phyloP scores from a whole-genome alignment of 139 green algal genomes.

The Zygnema cylindricum region DNA sequence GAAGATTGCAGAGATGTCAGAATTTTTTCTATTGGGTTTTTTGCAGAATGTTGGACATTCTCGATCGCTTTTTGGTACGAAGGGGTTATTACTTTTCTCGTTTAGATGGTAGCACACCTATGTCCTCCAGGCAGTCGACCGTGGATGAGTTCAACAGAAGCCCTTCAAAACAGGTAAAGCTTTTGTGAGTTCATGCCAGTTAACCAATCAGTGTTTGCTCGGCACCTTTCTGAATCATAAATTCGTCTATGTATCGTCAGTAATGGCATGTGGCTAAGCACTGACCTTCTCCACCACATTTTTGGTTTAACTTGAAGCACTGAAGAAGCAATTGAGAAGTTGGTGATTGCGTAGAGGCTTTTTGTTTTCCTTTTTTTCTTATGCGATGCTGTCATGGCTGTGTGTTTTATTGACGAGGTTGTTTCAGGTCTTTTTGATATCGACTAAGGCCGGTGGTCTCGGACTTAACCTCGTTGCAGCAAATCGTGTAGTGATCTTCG shows the following conservation, averaged over 20 bases:
- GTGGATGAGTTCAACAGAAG: conserved; percentile 75
- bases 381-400: not conserved
- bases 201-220: not conserved
- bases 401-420: too few relatives aligned
- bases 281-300: not conserved
- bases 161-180: conserved; percentile 22
- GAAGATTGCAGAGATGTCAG: conserved; percentile 57
- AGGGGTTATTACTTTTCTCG: conserved; percentile 78
- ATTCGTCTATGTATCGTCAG: not conserved
- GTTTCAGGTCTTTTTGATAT: conserved; percentile 97
- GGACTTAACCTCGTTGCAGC: conserved; percentile 93
- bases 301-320: too few relatives aligned
- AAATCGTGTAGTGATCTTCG: conserved; percentile 92
- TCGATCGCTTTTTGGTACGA: conserved; percentile 78
- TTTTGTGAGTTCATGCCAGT: conserved; percentile 10
- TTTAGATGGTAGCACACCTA: conserved; percentile 91
- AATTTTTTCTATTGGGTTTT: conserved; percentile 60
- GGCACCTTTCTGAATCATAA: not conserved
- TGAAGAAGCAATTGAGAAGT: not conserved
- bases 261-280: not conserved
- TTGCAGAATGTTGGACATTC: conserved; percentile 93
- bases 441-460: conserved; percentile 93
- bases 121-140: conserved; percentile 75
- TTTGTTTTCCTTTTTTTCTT: not conserved
- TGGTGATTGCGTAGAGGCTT: not conserved